Percentiles rank a stretch among this genome's conserved stretches.
Conservation (phyloP, 176 grass and related monocot species). For the Musa schizocarpa region DNA sequence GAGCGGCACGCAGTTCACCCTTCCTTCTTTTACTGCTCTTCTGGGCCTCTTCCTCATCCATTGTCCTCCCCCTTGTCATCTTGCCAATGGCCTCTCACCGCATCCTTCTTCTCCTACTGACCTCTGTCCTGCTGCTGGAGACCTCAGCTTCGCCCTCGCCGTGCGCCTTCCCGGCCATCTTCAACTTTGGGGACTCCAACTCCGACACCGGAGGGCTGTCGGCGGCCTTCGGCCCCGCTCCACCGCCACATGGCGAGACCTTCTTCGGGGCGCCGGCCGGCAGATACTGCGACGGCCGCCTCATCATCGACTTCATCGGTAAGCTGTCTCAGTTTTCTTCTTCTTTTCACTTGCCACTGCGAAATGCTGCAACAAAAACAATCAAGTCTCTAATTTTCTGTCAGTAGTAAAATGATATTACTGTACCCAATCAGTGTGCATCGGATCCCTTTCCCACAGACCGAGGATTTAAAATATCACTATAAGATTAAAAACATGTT, state of each 20-base stretch:
- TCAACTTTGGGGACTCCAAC: conserved; percentile 99
- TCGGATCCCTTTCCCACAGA: too few species aligned
- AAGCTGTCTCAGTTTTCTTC: conserved; percentile 6
- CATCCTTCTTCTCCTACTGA: neutral
- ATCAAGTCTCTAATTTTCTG: too few species aligned
- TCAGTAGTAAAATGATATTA: too few species aligned
- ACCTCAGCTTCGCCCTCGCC: neutral
- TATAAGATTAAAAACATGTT: too few species aligned
- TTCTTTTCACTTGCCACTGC: neutral
- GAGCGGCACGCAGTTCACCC: neutral
- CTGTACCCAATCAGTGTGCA: too few species aligned
- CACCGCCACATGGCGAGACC: conserved; percentile 90
- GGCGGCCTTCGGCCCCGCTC: conserved; percentile 61
- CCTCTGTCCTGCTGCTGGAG: neutral
- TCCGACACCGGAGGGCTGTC: conserved; percentile 94
- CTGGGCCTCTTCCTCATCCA: too few species aligned
- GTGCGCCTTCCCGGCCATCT: conserved; percentile 78
- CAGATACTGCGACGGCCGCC: conserved; percentile 82
- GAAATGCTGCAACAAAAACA: too few species aligned
- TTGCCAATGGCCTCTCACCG: neutral
- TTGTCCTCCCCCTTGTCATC: too few species aligned
- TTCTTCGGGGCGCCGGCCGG: conserved; percentile 72
- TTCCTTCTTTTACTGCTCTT: neutral
- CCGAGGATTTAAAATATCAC: too few species aligned
- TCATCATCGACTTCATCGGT: conserved; percentile 95